Percentiles rank a stretch among this genome's conserved stretches.
phyloP scores from a whole-genome alignment of 257 asterid species.

The Solanum chmielewskii region DNA sequence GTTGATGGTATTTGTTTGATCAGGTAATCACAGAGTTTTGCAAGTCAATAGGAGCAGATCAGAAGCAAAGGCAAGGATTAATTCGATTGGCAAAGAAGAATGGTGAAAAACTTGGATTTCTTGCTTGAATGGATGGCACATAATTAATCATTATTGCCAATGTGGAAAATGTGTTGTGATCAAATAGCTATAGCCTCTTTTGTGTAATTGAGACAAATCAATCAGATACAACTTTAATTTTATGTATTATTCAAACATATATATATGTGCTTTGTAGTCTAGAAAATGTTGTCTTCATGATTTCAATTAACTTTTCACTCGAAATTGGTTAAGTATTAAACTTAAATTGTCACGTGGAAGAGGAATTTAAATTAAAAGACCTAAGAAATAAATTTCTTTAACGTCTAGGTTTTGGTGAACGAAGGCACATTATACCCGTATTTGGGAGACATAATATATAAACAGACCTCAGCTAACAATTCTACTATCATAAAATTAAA shows the following conservation, averaged over 20 bases:
- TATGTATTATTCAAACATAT: neutral
- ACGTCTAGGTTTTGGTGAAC: neutral
- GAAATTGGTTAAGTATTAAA: neutral
- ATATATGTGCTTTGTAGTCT: neutral
- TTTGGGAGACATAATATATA: neutral
- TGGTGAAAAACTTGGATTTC: slow-evolving; percentile 81
- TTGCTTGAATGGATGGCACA: slow-evolving; percentile 39
- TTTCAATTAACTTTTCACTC: no score
- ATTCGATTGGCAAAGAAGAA: slow-evolving; percentile 89
- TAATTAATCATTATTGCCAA: neutral
- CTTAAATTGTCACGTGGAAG: neutral
- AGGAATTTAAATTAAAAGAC: neutral
- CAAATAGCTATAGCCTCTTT: neutral
- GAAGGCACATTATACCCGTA: neutral
- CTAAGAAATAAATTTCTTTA: neutral
- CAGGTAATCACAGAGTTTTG: slow-evolving; percentile 94
- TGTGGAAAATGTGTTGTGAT: neutral
- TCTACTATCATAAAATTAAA: neutral
- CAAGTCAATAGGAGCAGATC: slow-evolving; percentile 89
- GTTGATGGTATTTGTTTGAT: neutral
- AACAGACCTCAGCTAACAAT: neutral
- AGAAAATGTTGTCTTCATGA: neutral
- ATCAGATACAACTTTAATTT: neutral
- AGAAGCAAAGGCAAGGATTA: slow-evolving; percentile 78
- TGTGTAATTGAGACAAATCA: neutral